A percentile compares a stretch with the other conserved stretches of the same genome.
These are phyloP conservation scores for Lophiotrema nucula DNA, from an alignment of 495 filamentous ascomycete species.

Conservation along the genomic window DNA sequence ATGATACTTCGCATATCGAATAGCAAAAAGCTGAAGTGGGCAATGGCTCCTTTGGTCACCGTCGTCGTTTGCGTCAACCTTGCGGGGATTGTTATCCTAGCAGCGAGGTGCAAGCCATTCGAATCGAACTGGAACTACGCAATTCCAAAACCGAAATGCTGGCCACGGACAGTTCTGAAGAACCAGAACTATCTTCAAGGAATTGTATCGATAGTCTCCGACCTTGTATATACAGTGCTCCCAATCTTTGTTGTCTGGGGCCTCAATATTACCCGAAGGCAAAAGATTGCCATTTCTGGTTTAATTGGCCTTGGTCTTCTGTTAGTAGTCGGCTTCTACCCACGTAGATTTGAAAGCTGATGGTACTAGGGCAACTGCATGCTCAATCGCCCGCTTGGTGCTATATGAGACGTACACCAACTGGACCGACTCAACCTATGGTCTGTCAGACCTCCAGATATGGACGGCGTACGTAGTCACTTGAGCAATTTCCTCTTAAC, in stretches of 20 bases:
- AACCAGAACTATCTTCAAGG: conserved; percentile 5
- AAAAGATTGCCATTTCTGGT: conserved; percentile 4
- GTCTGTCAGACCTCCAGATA: conserved; percentile 3
- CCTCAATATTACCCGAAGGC: conserved; percentile 5
- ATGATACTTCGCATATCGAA: conserved; percentile 9
- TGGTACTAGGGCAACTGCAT: conserved; percentile 4
- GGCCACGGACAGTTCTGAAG: conserved; percentile 2
- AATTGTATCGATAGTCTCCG: conserved; percentile 7
- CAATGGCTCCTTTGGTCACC: conserved; percentile 3
- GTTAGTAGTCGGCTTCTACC: neutral
- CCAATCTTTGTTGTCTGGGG: conserved; percentile 10
- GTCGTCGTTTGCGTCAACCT: conserved; percentile 3
- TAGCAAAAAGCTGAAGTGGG: conserved; percentile 7
- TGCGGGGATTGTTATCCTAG: conserved; percentile 2
- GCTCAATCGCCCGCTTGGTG: conserved; percentile 7
- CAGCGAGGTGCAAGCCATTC: conserved; percentile 6
- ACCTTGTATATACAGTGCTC: conserved; percentile 3
- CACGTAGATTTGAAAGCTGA: neutral
- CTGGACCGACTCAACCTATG: conserved; percentile 9
- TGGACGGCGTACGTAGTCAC: conserved; percentile 8
- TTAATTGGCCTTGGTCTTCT: conserved; percentile 3
- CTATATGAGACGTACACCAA: conserved; percentile 5
- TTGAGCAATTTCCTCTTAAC: neutral
- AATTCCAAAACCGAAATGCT: neutral
- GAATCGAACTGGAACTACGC: conserved; percentile 10